Evolutionary conservation across 2,329 filamentous ascomycete genomes (phyloP), one percentile per base, ranked within the genome.

Genomic region (Sporothrix protearum): DNA sequence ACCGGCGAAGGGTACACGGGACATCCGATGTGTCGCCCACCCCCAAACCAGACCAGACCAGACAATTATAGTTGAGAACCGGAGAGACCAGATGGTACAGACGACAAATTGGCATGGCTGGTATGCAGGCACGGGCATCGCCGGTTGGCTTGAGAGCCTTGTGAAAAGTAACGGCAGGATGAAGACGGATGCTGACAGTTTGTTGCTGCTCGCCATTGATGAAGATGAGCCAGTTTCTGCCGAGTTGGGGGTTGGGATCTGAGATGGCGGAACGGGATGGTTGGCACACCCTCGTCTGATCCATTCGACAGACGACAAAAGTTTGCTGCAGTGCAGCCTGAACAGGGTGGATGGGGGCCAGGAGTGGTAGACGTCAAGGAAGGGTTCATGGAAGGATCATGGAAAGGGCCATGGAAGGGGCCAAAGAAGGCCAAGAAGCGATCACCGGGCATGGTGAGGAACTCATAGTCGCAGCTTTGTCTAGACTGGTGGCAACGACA

Each of bases 401-500:
- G 42, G 45, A 67, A 67, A 36, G 64, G 42, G 64, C n/a, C 61
- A 22, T 67, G 39, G 45, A 68, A 68, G 45, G 30, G 49, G 66
- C 3, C 9, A n/a, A 42, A 33, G 66, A 68, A 68, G 45, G 47
- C 33, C 10, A 51, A 39, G n/a, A 53, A 55, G 49, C 66, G 45
- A 55, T 66, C 42, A 66, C 33, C 42, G 42, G 42, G 63, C 30
- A 25, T 30, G 39, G 61, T 64, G 61, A 64, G 36, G 61, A 39
- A 16, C 61, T 45, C 39, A 12, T 25, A 64, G 61, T 64, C 61
- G 64, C 64, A 51, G 47, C 47, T 68, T 25, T 68, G 64, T 28
- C 45, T 55, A 28, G 55, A 55, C 45, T 53, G 57, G 30, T 28
- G 42, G 55, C 57, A 63, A 64, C 69, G 69, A 70, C 69, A 57